Conservation (phyloP, 768 basidiomycete species). For the Crassisporium funariophilum region DNA sequence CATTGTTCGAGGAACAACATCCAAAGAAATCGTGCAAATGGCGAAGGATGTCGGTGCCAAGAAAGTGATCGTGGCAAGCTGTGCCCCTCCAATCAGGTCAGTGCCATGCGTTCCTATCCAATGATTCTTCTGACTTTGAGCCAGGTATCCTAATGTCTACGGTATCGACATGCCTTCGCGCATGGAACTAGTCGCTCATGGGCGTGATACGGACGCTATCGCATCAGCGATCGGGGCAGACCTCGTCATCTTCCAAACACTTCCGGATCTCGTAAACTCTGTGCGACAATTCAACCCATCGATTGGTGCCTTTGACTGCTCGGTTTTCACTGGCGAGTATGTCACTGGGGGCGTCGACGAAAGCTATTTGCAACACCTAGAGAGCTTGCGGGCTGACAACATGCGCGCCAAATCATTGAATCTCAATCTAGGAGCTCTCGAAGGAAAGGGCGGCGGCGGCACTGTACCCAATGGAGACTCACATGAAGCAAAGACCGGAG, state of each 20-base stretch:
- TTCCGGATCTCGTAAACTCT: constrained; percentile 83
- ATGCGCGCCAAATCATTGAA: constrained; percentile 56
- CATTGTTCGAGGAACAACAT: constrained; percentile 97
- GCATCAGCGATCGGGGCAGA: constrained; percentile 89
- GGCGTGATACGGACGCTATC: constrained; percentile 69
- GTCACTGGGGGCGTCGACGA: constrained; percentile 92
- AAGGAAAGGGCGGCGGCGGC: constrained; percentile 37
- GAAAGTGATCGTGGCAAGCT: constrained; percentile 94
- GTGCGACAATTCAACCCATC: constrained; percentile 82
- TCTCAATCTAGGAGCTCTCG: constrained; percentile 33
- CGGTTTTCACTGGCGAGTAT: constrained; percentile 97
- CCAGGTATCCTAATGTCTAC: constrained; percentile 90
- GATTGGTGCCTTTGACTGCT: constrained; percentile 88
- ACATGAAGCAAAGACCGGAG: constrained; percentile 22
- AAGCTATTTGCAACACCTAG: constrained; percentile 73
- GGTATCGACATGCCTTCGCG: constrained; percentile 99
- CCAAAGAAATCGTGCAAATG: constrained; percentile 99
- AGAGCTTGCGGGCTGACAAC: constrained; percentile 81
- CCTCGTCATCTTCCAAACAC: constrained; percentile 92
- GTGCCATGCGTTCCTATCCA: constrained; percentile 13
- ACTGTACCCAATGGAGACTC: constrained; percentile 17
- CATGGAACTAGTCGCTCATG: constrained; percentile 88
- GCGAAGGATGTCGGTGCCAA: constrained; percentile 98
- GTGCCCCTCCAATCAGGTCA: constrained; percentile 93
- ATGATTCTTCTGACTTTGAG: constrained; percentile 7